Evolutionary conservation across 306 rosid species (phyloP).

Genomic region (Lathyrus oleraceus): DNA sequence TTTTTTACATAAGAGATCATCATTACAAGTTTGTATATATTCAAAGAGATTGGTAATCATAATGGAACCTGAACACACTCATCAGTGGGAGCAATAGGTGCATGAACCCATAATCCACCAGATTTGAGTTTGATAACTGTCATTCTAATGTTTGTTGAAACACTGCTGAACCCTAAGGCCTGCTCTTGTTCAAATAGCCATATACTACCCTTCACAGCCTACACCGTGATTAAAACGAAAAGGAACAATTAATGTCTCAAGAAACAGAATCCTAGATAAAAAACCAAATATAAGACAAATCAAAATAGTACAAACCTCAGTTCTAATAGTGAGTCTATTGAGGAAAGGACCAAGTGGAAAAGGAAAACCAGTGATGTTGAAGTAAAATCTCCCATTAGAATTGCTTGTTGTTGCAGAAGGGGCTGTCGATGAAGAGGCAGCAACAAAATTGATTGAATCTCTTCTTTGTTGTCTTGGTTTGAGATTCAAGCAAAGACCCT

Average conservation of each 20-base stretch:
- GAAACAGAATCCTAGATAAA: constrained; percentile 25
- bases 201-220: constrained; percentile 84
- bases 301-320: constrained; percentile 57
- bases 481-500: constrained; percentile 48
- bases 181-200: constrained; percentile 99
- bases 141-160: constrained; percentile 97
- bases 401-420: constrained; percentile 52
- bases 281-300: constrained; percentile 25
- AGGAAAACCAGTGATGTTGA: constrained; percentile 94
- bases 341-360: constrained; percentile 97
- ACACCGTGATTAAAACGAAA: constrained; percentile 32
- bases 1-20: constrained; percentile 11
- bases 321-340: constrained; percentile 73
- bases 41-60: constrained; percentile 29
- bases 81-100: constrained; percentile 96
- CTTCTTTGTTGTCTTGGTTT: constrained; percentile 53
- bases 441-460: constrained; percentile 49
- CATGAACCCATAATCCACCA: constrained; percentile 97
- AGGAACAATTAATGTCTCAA: constrained; percentile 22
- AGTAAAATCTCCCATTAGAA: constrained; percentile 73
- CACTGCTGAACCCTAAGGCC: constrained; percentile 98
- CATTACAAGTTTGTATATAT: constrained; percentile 7
- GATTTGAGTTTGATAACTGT: constrained; percentile 93
- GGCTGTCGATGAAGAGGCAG: constrained; percentile 51
- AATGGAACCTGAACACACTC: constrained; percentile 87